Evolutionary conservation across 1,139 yeast species (phyloP).

Genomic region (Hemisphaericaspora subhashii): DNA sequence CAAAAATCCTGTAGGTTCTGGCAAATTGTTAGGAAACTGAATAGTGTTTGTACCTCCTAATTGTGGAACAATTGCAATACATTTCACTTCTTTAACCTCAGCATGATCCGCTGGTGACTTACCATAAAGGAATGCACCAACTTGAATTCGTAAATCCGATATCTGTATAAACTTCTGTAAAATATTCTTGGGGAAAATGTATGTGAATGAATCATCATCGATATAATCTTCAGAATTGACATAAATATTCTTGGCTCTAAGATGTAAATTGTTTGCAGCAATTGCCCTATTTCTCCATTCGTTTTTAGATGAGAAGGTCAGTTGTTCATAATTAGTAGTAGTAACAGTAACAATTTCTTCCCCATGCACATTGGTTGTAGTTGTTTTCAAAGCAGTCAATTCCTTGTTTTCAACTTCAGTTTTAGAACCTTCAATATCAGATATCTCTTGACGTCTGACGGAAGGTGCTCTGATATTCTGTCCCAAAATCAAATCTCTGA

Average conservation of each 20-base stretch:
- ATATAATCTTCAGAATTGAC: constrained; percentile 57
- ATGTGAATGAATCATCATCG: constrained; percentile 56
- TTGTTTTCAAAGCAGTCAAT: constrained; percentile 78
- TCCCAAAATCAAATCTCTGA: constrained; percentile 90
- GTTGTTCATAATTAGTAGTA: constrained; percentile 85
- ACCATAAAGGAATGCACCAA: constrained; percentile 83
- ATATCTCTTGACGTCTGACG: constrained; percentile 70
- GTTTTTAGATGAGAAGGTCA: constrained; percentile 75
- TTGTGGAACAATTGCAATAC: constrained; percentile 85
- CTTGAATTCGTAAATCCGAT: constrained; percentile 78
- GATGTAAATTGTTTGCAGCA: constrained; percentile 68
- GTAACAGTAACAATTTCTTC: constrained; percentile 95
- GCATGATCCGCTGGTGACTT: constrained; percentile 59
- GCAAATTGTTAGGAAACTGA: constrained; percentile 55
- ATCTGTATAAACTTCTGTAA: constrained; percentile 76
- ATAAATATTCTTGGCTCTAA: constrained; percentile 75
- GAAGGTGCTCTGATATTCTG: constrained; percentile 94
- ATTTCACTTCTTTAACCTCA: constrained; percentile 73
- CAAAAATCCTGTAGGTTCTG: constrained; percentile 35
- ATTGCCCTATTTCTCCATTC: constrained; percentile 94
- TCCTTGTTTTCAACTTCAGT: constrained; percentile 32
- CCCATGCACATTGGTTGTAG: constrained; percentile 90
- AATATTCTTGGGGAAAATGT: constrained; percentile 79
- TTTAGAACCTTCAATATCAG: constrained; percentile 63
- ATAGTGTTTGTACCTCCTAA: constrained; percentile 71